Conservation (phyloP, 2,329 filamentous ascomycete genomes). For the Diaporthe eres region DNA sequence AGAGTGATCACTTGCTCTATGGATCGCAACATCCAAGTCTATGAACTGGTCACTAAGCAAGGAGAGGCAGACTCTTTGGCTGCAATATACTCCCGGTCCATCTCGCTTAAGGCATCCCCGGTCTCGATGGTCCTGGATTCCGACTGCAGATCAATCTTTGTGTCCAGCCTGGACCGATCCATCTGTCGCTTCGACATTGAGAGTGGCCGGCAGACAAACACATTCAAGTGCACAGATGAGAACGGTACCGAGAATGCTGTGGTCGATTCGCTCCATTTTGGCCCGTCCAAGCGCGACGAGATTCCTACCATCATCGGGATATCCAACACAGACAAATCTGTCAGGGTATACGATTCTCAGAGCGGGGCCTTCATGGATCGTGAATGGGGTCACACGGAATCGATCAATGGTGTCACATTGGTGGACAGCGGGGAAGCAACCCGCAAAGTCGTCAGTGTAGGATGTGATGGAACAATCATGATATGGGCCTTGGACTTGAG, state of each 20-base stretch:
- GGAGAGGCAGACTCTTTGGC: slow-evolving; percentile 76
- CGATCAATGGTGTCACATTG: slow-evolving; percentile 87
- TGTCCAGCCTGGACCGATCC: slow-evolving; percentile 73
- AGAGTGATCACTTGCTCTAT: slow-evolving; percentile 88
- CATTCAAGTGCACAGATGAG: slow-evolving; percentile 87
- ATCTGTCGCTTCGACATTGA: slow-evolving; percentile 73
- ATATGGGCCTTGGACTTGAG: slow-evolving; percentile 75
- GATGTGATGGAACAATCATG: slow-evolving; percentile 87
- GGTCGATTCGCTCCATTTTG: slow-evolving; percentile 81
- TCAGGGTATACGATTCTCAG: slow-evolving; percentile 87
- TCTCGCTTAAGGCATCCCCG: slow-evolving; percentile 88
- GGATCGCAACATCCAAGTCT: slow-evolving; percentile 87
- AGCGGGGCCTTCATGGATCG: slow-evolving; percentile 84
- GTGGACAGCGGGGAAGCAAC: slow-evolving; percentile 71
- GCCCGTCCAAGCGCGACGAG: slow-evolving; percentile 63
- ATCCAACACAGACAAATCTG: slow-evolving; percentile 95
- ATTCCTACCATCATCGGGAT: slow-evolving; percentile 83
- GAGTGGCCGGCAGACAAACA: slow-evolving; percentile 77
- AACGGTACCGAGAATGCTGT: slow-evolving; percentile 86
- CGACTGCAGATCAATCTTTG: slow-evolving; percentile 71
- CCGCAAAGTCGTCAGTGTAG: slow-evolving; percentile 78
- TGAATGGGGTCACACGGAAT: slow-evolving; percentile 96
- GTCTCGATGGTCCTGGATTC: slow-evolving; percentile 83
- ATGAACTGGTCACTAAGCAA: slow-evolving; percentile 82
- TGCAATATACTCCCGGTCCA: slow-evolving; percentile 81